Evolutionary conservation across 2,329 filamentous ascomycete genomes (phyloP), one percentile per base, ranked within the genome.

Genomic region (Aspergillus neoniger): DNA sequence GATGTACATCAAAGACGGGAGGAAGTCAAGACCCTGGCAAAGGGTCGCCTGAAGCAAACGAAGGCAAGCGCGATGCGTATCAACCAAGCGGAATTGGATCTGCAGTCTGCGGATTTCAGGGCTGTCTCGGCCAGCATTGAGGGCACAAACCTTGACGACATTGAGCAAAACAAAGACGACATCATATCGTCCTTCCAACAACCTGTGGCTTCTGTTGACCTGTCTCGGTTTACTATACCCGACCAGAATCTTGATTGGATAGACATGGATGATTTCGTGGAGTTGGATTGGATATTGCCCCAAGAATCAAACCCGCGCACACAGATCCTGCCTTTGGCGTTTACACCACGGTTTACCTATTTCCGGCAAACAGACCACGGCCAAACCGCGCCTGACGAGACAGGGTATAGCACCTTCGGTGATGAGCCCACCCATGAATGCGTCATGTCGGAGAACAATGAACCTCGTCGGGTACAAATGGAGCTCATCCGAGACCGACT

Each of bases 181-280:
- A 83, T 82, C 8, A 74, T 87, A 28, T 83, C 83, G 1, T 79
- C 81, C 4, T 84, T 83, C 62, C 83, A 86, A 59, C 80, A 84
- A 28, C 77, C 82, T 43, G 72, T 79, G 3, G 74, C 81, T 2
- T 77, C 81, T 23, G 80, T 83, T 8, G 86, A 89, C 72, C 82
- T 96, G 53, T 96, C 93, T 0, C 89, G 90, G 56, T 99, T 99
- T 73, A 94, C 89, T 0, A 99, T 99, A 53, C 94, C 95, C 0
- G 95, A 99, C 74, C 91, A 96, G 57, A 95, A 99, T 71, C 88
- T 92, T 67, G 92, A 89, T 58, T 99, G 95, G 95, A 93, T 99
- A 64, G 95, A 99, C 71, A 98, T 99, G 92, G 95, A 99, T 72
- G 95, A 99, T 74, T 99, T 99, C 76, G 93, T 99, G 30, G 95